Percentiles rank a stretch among this genome's conserved stretches.
Conservation (phyloP, 2,329 filamentous ascomycete genomes). For the Verticillium zaregamsianum region DNA sequence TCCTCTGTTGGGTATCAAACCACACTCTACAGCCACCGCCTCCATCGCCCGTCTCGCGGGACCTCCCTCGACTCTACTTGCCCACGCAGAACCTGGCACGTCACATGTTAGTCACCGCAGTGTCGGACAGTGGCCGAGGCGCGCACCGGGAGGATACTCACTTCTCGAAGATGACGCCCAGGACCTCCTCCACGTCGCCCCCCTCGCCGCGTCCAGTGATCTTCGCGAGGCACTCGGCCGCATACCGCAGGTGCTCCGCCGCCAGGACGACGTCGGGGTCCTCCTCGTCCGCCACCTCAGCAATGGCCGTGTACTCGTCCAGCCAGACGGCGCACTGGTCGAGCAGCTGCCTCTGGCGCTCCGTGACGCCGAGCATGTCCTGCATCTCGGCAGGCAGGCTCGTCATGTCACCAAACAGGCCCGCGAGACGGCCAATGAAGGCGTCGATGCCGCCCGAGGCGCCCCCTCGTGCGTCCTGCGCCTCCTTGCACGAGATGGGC, state of each 20-base stretch:
- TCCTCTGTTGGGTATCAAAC: no score
- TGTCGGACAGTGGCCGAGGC: neutral
- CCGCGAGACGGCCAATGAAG: conserved; percentile 65
- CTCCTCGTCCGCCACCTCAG: conserved; percentile 26
- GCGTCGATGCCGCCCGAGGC: conserved; percentile 62
- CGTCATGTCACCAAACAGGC: conserved; percentile 68
- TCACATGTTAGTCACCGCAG: neutral
- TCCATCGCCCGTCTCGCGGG: no score
- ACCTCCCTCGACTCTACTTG: conserved; percentile 25
- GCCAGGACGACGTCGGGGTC: conserved; percentile 83
- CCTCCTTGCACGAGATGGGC: conserved; percentile 69
- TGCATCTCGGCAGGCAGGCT: conserved; percentile 66
- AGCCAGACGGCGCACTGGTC: conserved; percentile 68
- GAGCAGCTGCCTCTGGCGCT: conserved; percentile 81
- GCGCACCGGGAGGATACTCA: conserved; percentile 42
- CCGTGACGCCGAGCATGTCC: conserved; percentile 84
- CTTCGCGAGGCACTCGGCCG: conserved; percentile 73
- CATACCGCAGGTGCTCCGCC: conserved; percentile 80
- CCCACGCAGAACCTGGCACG: conserved; percentile 40
- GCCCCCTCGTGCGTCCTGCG: conserved; percentile 23
- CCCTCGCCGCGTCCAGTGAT: conserved; percentile 84
- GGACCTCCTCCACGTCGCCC: conserved; percentile 89
- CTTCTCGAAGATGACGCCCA: conserved; percentile 98
- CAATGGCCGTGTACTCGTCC: conserved; percentile 65
- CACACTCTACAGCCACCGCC: no score